phyloP scores from a whole-genome alignment of 306 rosid species.

The Pterocarpus macrocarpus region DNA sequence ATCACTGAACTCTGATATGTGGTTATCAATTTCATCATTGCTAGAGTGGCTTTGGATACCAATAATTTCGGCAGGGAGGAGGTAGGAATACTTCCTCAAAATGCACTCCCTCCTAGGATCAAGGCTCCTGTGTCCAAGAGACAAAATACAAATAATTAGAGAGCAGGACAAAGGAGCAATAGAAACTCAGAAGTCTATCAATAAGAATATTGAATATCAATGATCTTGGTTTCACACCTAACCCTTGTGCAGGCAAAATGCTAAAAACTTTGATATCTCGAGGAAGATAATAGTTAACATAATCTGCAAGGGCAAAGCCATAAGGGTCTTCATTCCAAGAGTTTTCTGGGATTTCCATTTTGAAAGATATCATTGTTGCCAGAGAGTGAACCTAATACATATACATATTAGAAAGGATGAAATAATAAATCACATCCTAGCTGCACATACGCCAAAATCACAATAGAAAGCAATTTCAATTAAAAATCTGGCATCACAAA shows the following conservation, averaged over 20 bases:
- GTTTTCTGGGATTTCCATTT: slow-evolving; percentile 87
- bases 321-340: slow-evolving; percentile 79
- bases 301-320: slow-evolving; percentile 73
- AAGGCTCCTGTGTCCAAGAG: slow-evolving; percentile 68
- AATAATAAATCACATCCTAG: not conserved
- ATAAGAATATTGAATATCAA: slow-evolving; percentile 31
- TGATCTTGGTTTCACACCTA: slow-evolving; percentile 46
- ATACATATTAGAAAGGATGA: slow-evolving; percentile 19
- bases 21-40: slow-evolving; percentile 66
- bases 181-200: slow-evolving; percentile 24
- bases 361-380: slow-evolving; percentile 81
- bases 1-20: slow-evolving; percentile 78
- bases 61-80: slow-evolving; percentile 83
- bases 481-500: slow-evolving; percentile 30
- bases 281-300: slow-evolving; percentile 80
- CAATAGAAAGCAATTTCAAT: slow-evolving; percentile 6
- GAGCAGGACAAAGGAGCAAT: slow-evolving; percentile 11
- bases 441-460: slow-evolving; percentile 8
- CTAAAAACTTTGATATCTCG: slow-evolving; percentile 71
- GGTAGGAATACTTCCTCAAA: slow-evolving; percentile 81
- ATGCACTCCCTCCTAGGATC: slow-evolving; percentile 89
- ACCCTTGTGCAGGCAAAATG: slow-evolving; percentile 85
- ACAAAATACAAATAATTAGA: slow-evolving; percentile 38
- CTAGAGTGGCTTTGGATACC: slow-evolving; percentile 72
- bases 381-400: slow-evolving; percentile 81